These are phyloP conservation scores for Tuber calosporum DNA, from an alignment of 495 filamentous ascomycete genomes.

Conservation along the genomic window DNA sequence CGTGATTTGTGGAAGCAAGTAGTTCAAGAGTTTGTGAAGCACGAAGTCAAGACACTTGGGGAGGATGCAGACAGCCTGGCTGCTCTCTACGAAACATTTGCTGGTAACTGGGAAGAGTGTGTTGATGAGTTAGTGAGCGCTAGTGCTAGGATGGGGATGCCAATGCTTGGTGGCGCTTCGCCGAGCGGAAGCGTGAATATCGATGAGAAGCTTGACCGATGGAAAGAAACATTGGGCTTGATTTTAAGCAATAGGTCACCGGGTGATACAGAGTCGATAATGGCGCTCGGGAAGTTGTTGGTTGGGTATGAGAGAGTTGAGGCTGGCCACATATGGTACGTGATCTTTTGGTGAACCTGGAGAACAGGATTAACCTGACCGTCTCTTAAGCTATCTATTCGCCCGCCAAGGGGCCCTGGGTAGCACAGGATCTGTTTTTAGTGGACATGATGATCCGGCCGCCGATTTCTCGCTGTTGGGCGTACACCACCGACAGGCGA, in stretches of 20 bases:
- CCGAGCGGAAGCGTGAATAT: constrained; percentile 52
- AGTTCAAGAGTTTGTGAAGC: constrained; percentile 83
- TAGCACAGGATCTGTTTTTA: constrained; percentile 55
- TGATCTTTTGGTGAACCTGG: constrained; percentile 45
- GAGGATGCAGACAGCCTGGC: constrained; percentile 76
- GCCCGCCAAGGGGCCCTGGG: constrained; percentile 47
- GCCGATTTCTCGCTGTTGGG: constrained; percentile 76
- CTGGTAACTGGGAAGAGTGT: constrained; percentile 87
- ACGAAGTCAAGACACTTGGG: constrained; percentile 74
- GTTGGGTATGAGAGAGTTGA: constrained; percentile 78
- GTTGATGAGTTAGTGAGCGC: constrained; percentile 94
- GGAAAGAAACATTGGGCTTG: constrained; percentile 81
- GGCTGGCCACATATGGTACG: constrained; percentile 82
- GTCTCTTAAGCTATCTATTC: constrained; percentile 48
- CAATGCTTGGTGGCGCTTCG: constrained; percentile 51
- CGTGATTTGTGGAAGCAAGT: constrained; percentile 75
- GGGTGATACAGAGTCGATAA: constrained; percentile 67
- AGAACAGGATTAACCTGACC: background rate
- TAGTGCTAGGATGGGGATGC: constrained; percentile 82
- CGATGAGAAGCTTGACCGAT: constrained; percentile 80
- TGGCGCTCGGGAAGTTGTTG: constrained; percentile 76
- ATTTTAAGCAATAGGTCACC: constrained; percentile 78
- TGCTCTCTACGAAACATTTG: constrained; percentile 84
- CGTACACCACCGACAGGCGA: constrained; percentile 59
- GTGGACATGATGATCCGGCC: constrained; percentile 74